Percentiles rank a stretch among this genome's conserved stretches.
Conservation (phyloP, 371 early-diverging fungal genomes). For the Parasitella parasitica region DNA sequence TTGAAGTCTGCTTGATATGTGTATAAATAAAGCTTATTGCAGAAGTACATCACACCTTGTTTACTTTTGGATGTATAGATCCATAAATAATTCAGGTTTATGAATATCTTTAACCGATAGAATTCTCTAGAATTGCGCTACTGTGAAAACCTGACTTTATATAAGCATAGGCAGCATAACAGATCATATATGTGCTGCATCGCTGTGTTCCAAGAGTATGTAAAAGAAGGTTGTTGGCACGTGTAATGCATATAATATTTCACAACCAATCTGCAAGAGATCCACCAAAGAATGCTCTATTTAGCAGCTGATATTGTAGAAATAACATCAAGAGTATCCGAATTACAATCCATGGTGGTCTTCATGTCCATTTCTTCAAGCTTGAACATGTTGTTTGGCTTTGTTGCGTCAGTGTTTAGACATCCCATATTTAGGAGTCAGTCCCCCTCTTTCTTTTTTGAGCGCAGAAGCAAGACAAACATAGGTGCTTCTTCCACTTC, state of each 20-base stretch:
- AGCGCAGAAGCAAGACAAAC: neutral
- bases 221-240: neutral
- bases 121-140: too few species aligned
- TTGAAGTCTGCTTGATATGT: neutral
- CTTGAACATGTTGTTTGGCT: neutral
- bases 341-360: too few species aligned
- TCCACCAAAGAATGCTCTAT: too few species aligned
- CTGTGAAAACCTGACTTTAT: too few species aligned
- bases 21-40: neutral
- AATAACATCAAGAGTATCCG: too few species aligned
- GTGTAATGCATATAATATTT: neutral
- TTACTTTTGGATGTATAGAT: too few species aligned
- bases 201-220: neutral
- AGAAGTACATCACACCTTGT: neutral
- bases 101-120: too few species aligned
- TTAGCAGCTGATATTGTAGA: too few species aligned
- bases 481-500: neutral
- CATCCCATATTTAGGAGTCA: neutral
- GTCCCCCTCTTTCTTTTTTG: neutral
- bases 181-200: too few species aligned
- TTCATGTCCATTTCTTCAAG: neutral
- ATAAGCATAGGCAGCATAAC: too few species aligned
- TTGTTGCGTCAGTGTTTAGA: neutral
- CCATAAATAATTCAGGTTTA: too few species aligned
- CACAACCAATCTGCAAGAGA: neutral